Percentiles rank a stretch among this genome's conserved stretches.
These are phyloP conservation scores for Globisporangium spinosum DNA, from an alignment of 352 stramenopile species.

Conservation along the genomic window DNA sequence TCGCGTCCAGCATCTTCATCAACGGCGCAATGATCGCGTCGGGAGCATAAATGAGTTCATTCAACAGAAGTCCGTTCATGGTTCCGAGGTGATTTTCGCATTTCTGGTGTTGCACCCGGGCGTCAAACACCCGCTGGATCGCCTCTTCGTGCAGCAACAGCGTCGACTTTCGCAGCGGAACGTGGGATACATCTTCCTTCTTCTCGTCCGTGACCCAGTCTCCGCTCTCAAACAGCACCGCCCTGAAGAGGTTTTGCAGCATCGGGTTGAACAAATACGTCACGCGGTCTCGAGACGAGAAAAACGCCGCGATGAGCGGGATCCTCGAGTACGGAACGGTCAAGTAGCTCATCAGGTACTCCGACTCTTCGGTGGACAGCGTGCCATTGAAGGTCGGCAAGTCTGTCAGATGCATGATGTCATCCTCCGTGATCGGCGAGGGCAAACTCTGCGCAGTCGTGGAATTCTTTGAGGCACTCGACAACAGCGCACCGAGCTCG, in stretches of 20 bases:
- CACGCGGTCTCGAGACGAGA: constrained; percentile 88
- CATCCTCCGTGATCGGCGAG: constrained; percentile 91
- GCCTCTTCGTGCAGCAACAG: constrained; percentile 79
- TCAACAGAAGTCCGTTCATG: constrained; percentile 95
- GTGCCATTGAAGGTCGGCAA: constrained; percentile 96
- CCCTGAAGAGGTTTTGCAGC: constrained; percentile 80
- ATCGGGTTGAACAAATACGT: constrained; percentile 87
- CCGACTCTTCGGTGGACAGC: constrained; percentile 94
- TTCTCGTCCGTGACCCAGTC: constrained; percentile 74
- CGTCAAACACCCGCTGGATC: constrained; percentile 69
- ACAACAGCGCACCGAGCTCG: constrained; percentile 53
- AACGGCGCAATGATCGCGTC: constrained; percentile 78
- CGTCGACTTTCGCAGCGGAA: constrained; percentile 80
- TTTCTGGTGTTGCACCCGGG: constrained; percentile 69
- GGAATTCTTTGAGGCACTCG: constrained; percentile 47
- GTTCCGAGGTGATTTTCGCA: constrained; percentile 91
- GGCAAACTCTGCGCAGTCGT: constrained; percentile 24
- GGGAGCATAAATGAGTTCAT: constrained; percentile 96
- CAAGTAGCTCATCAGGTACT: constrained; percentile 98
- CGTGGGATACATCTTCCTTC: constrained; percentile 62
- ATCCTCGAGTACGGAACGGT: constrained; percentile 98
- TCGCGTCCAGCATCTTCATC: constrained; percentile 78
- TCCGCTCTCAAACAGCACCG: constrained; percentile 88
- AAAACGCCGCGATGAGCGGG: constrained; percentile 97
- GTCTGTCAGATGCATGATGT: constrained; percentile 96